These are phyloP conservation scores for Piromyces finnis DNA, from an alignment of 192 early-diverging fungal genomes.

Conservation along the genomic window DNA sequence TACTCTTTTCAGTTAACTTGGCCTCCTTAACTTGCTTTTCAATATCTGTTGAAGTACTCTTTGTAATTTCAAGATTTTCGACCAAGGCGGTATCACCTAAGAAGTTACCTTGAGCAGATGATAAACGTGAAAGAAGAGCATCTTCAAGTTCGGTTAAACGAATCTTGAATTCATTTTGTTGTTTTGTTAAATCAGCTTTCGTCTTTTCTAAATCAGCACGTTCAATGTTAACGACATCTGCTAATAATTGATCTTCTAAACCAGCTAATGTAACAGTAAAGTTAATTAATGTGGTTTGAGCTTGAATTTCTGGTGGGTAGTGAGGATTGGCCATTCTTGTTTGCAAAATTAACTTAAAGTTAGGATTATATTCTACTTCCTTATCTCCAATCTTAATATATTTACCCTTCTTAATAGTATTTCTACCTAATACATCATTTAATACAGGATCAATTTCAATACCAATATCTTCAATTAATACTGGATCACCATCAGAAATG, in stretches of 20 bases:
- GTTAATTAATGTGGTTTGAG: slow-evolving; percentile 44
- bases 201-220: slow-evolving; percentile 40
- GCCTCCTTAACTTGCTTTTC: slow-evolving; percentile 46
- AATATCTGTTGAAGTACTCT: slow-evolving; percentile 42
- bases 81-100: slow-evolving; percentile 44
- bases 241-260: slow-evolving; percentile 44
- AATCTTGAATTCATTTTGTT: slow-evolving; percentile 53
- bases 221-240: slow-evolving; percentile 50
- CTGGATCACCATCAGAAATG: slow-evolving; percentile 30
- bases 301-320: slow-evolving; percentile 51
- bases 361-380: slow-evolving; percentile 45
- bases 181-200: slow-evolving; percentile 44
- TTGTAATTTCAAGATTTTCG: slow-evolving; percentile 43
- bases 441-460: slow-evolving; percentile 42
- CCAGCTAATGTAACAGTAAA: slow-evolving; percentile 45
- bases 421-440: slow-evolving; percentile 37
- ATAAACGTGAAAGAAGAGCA: slow-evolving; percentile 33
- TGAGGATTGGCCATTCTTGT: slow-evolving; percentile 40
- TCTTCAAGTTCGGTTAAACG: slow-evolving; percentile 41
- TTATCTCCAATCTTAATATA: slow-evolving; percentile 54
- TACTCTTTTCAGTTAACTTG: slow-evolving; percentile 45
- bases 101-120: slow-evolving; percentile 44
- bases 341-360: slow-evolving; percentile 44
- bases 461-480: slow-evolving; percentile 43
- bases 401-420: slow-evolving; percentile 44